Evolutionary conservation across 2,329 filamentous ascomycete species (phyloP).

Genomic region (Xylaria sp.): DNA sequence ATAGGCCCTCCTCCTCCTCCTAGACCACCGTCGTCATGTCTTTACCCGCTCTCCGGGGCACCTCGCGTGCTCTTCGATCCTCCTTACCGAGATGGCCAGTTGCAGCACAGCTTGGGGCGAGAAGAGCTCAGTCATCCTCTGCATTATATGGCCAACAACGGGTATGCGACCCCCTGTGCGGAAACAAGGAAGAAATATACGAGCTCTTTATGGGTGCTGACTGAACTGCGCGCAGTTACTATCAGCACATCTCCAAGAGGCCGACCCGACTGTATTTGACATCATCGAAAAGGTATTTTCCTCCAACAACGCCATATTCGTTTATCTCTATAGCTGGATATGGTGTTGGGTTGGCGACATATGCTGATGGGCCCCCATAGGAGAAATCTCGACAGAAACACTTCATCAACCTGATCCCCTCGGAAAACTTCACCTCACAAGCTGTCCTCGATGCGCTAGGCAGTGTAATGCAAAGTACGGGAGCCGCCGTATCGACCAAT

Average conservation of each 20-base stretch:
- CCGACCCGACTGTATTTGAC: slow-evolving; percentile 82
- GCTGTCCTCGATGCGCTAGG: slow-evolving; percentile 89
- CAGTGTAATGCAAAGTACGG: slow-evolving; percentile 90
- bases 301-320: background rate
- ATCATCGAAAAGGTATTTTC: slow-evolving; percentile 82
- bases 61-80: slow-evolving; percentile 49
- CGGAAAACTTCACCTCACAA: slow-evolving; percentile 94
- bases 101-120: slow-evolving; percentile 30
- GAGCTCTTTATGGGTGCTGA: slow-evolving; percentile 9
- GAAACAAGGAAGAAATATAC: too few relatives aligned
- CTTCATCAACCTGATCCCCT: slow-evolving; percentile 96
- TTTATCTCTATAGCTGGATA: background rate
- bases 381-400: slow-evolving; percentile 97
- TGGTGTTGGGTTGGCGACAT: background rate
- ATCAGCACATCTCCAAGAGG: slow-evolving; percentile 75
- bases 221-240: slow-evolving; percentile 64
- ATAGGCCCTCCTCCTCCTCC: too few relatives aligned
- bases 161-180: slow-evolving; percentile 47
- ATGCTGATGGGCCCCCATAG: slow-evolving; percentile 48
- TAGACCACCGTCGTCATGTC: slow-evolving; percentile 45
- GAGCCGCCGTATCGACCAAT: slow-evolving; percentile 7
- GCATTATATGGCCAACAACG: slow-evolving; percentile 61
- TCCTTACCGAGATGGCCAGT: slow-evolving; percentile 38
- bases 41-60: slow-evolving; percentile 50
- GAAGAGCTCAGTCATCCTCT: slow-evolving; percentile 50